Percentiles rank a stretch among this genome's conserved stretches.
These are phyloP conservation scores for Eutreptiella sp. DNA, from an alignment of 208 protist species.

Conservation along the genomic window DNA sequence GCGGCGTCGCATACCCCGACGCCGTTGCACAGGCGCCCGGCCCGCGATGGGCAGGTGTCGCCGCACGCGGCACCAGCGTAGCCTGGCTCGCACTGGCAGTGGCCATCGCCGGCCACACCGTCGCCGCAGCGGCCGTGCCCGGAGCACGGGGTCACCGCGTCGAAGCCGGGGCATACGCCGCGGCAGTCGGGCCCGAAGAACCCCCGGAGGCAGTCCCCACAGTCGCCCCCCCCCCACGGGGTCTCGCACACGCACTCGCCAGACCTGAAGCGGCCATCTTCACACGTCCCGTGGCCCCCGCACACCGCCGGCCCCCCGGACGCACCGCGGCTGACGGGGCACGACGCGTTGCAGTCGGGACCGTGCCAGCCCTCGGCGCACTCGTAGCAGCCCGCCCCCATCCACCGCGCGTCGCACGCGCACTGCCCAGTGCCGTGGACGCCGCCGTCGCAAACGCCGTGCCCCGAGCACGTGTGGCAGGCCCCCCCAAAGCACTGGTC, in stretches of 20 bases:
- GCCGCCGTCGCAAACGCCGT: constrained; percentile 23
- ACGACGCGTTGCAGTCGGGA: constrained; percentile 5
- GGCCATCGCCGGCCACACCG: neutral
- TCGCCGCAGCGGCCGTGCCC: neutral
- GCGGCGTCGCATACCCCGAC: neutral
- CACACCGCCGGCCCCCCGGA: constrained; percentile 3
- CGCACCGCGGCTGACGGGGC: neutral
- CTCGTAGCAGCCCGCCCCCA: constrained; percentile 15
- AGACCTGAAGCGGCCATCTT: constrained; percentile 1
- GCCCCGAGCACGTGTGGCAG: neutral
- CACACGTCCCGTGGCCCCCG: constrained; percentile 9
- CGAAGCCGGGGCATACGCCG: neutral
- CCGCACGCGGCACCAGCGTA: constrained; percentile 16
- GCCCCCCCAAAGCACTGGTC: constrained; percentile 11
- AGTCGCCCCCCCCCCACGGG: neutral
- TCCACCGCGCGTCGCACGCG: constrained; percentile 10
- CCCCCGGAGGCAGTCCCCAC: constrained; percentile 9
- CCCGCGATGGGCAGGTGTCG: constrained; percentile 13
- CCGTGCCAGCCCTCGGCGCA: constrained; percentile 1
- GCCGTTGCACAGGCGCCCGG: neutral
- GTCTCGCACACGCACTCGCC: constrained; percentile 18
- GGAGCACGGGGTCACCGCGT: constrained; percentile 1
- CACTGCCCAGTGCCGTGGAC: constrained; percentile 9
- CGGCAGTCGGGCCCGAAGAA: neutral
- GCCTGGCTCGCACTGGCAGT: neutral